These are phyloP conservation scores for Elsinoe arachidis DNA, from an alignment of 2,329 filamentous ascomycete species.

Conservation along the genomic window DNA sequence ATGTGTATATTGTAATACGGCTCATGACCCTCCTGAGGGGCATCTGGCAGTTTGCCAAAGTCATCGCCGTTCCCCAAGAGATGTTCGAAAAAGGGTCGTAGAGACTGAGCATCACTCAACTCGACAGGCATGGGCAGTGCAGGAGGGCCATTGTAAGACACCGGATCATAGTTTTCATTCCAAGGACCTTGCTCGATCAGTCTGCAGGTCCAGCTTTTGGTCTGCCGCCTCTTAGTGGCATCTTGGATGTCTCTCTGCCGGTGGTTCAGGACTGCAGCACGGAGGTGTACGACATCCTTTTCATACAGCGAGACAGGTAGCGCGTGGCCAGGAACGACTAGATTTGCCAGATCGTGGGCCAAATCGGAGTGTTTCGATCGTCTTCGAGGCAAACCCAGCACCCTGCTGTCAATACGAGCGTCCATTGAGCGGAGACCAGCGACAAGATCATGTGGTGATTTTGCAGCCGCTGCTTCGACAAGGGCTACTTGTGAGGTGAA, in stretches of 20 bases:
- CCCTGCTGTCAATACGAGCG: neutral
- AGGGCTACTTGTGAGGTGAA: neutral
- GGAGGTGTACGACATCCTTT: slow-evolving; percentile 23
- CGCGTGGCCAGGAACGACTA: neutral
- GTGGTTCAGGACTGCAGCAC: slow-evolving; percentile 19
- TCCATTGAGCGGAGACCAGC: neutral
- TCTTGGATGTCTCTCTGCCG: slow-evolving; percentile 19
- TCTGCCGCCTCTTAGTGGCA: slow-evolving; percentile 20
- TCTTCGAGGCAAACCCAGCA: neutral
- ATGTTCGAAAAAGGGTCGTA: slow-evolving; percentile 32
- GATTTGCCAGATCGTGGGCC: neutral
- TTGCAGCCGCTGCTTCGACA: neutral
- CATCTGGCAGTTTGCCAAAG: slow-evolving; percentile 15
- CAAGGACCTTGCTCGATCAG: slow-evolving; percentile 29
- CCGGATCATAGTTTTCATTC: slow-evolving; percentile 25
- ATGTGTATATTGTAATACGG: slow-evolving; percentile 28
- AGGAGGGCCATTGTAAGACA: slow-evolving; percentile 26
- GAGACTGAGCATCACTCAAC: slow-evolving; percentile 25
- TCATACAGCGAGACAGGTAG: slow-evolving; percentile 24
- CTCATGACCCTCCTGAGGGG: slow-evolving; percentile 24
- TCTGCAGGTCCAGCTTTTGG: slow-evolving; percentile 22
- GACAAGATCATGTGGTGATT: neutral
- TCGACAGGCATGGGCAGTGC: slow-evolving; percentile 32
- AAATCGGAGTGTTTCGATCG: neutral
- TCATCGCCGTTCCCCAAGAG: slow-evolving; percentile 22